Percentiles rank a stretch among this genome's conserved stretches.
Conservation (phyloP, 345 rosid species). For the Physaria fendleri region DNA sequence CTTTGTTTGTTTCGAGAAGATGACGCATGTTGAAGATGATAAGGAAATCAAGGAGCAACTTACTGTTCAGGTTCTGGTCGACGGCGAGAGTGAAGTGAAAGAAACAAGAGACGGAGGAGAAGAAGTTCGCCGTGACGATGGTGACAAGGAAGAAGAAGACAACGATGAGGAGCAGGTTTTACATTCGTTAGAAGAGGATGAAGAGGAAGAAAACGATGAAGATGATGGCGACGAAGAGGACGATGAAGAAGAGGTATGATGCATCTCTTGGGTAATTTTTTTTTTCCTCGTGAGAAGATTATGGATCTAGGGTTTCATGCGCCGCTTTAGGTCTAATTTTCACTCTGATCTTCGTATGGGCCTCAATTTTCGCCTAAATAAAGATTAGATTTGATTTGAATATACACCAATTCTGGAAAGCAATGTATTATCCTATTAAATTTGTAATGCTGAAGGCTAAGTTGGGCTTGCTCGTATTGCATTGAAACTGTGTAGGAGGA, state of each 20-base stretch:
- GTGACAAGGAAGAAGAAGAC: not conserved
- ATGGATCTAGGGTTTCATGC: conserved; percentile 11
- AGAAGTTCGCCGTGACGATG: conserved; percentile 33
- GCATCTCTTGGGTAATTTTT: not conserved
- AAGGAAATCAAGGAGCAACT: conserved; percentile 32
- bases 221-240: conserved; percentile 42
- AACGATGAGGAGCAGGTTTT: conserved; percentile 55
- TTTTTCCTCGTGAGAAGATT: not conserved
- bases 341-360: not conserved
- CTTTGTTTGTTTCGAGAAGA: not conserved
- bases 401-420: too few species aligned
- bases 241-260: conserved; percentile 39
- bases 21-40: conserved; percentile 38
- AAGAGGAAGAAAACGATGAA: conserved; percentile 33
- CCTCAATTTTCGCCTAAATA: not conserved
- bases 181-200: not conserved
- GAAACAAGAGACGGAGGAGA: conserved; percentile 37
- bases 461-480: not conserved
- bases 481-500: conserved; percentile 45
- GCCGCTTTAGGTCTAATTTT: not conserved
- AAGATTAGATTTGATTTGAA: not conserved
- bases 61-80: conserved; percentile 24
- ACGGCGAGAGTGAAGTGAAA: conserved; percentile 32
- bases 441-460: too few species aligned
- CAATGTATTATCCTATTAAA: too few species aligned